Evolutionary conservation across 2,329 filamentous ascomycete genomes (phyloP).

Genomic region (Exserohilum rostratum): DNA sequence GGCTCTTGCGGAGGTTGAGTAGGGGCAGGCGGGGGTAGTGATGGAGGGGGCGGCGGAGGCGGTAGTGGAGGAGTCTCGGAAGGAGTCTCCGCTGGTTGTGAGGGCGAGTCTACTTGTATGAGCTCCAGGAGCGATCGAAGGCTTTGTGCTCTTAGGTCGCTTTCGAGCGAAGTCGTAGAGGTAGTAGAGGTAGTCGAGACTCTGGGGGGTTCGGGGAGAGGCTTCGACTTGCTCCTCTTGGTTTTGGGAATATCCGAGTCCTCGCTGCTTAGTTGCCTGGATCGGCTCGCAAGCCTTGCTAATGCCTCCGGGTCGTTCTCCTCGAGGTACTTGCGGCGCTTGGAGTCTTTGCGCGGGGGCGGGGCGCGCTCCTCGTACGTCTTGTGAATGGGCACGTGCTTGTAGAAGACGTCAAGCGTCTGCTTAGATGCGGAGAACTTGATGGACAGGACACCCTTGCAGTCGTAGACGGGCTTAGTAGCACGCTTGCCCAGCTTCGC

Average conservation of each 20-base stretch:
- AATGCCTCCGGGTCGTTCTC: conserved; percentile 44
- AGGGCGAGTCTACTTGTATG: conserved; percentile 35
- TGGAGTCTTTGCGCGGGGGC: conserved; percentile 49
- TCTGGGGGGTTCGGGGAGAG: conserved; percentile 27
- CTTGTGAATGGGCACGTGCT: conserved; percentile 54
- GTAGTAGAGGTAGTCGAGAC: no score
- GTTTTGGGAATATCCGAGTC: conserved; percentile 24
- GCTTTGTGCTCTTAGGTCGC: conserved; percentile 46
- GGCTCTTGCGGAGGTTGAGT: conserved; percentile 5
- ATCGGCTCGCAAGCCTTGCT: conserved; percentile 30
- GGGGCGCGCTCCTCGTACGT: conserved; percentile 54
- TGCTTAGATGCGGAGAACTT: conserved; percentile 55
- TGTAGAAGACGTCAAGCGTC: conserved; percentile 54
- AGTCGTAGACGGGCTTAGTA: conserved; percentile 57
- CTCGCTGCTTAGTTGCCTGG: conserved; percentile 27
- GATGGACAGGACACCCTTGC: conserved; percentile 55
- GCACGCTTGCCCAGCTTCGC: conserved; percentile 46
- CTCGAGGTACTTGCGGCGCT: conserved; percentile 45
- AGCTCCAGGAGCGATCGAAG: conserved; percentile 46
- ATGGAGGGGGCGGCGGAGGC: conserved; percentile 18
- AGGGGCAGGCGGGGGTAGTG: conserved; percentile 13
- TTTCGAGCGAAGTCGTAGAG: conserved; percentile 48
- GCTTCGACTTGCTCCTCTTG: conserved; percentile 37
- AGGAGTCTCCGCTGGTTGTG: conserved; percentile 16
- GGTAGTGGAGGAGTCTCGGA: conserved; percentile 27